phyloP scores from a whole-genome alignment of 441 rosid species.

The Gossypium schwendimanii region DNA sequence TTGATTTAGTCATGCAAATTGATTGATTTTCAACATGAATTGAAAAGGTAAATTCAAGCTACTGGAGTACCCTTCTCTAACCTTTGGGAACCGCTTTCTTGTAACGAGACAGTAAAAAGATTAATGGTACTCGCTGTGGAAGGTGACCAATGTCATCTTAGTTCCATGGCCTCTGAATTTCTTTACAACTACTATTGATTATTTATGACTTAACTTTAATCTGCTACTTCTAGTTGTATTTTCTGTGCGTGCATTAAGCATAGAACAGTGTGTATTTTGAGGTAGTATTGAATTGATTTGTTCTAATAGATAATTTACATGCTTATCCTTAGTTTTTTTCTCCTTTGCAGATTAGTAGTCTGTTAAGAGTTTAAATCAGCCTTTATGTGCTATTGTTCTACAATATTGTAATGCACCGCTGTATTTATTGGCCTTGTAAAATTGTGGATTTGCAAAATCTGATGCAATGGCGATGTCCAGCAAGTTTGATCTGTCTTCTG shows the following conservation, averaged over 20 bases:
- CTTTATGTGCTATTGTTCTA: conserved; percentile 45
- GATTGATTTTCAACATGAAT: neutral
- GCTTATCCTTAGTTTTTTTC: conserved; percentile 18
- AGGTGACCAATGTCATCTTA: conserved; percentile 2
- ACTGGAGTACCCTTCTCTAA: neutral
- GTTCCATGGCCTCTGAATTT: neutral
- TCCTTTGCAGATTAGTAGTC: conserved; percentile 41
- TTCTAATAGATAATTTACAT: neutral
- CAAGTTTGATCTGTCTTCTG: conserved; percentile 80
- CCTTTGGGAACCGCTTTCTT: neutral
- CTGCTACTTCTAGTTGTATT: neutral
- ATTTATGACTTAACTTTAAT: neutral
- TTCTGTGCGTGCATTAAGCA: conserved; percentile 2
- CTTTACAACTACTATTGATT: conserved; percentile 1
- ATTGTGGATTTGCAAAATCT: conserved; percentile 42
- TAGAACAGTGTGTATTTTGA: neutral
- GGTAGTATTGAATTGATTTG: neutral
- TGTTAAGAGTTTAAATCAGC: conserved; percentile 29
- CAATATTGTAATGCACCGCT: conserved; percentile 65
- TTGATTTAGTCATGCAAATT: neutral
- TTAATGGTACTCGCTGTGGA: neutral
- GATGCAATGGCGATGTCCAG: conserved; percentile 80
- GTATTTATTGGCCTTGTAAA: conserved; percentile 46
- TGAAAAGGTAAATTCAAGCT: neutral
- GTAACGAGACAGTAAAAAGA: neutral